Base-by-base conservation (phyloP, 257 asterid genomes). In the Solanum lignicaule region DNA sequence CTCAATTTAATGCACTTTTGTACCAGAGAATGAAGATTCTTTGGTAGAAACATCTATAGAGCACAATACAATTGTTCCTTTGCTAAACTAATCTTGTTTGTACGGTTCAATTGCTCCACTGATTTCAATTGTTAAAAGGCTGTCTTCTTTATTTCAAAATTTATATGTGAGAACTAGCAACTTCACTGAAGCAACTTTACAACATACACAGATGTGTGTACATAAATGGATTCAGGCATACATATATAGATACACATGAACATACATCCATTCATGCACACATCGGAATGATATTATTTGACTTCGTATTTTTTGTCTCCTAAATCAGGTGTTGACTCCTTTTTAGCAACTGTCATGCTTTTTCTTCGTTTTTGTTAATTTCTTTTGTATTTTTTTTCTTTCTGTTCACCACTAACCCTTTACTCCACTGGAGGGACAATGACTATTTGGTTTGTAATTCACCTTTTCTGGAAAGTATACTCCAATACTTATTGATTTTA, bases 401-500 rank as follows among this genome's bases (percentile, higher is more conserved):
- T 25, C 74, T 76, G 16, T 78, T 78, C 35, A 43, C 15, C 41
- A 38, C 3, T 10, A n/a, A 18, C 78, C 65, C 18, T 87, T 48
- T 78, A 14, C 15, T 87, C 35, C 46, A 87, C 9, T n/a, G 72
- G 58, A 46, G 20, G 72, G 69, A 23, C 31, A 32, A 72, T 32
- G 83, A 71, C 20, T n/a, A 48, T 73, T 9, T 32, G 43, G 65
- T 48, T 82, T 82, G 43, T 29, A 82, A 82, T 82, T 82, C 43
- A 82, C 20, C 43, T 79, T 20, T 38, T 38, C 27, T 11, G 74
- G 25, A 41, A 55, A 87, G 89, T 85, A 32, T 88, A 86, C 83
- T 11, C 23, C 60, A 14, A 46, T 25, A 14, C 87, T 73, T 71
- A 52, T 25, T 89, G 93, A 87, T 73, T 75, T 84, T 85, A 69